These are phyloP conservation scores for Ophiocordyceps camponoti-leonardi DNA, from an alignment of 2,329 filamentous ascomycete species.

Conservation along the genomic window DNA sequence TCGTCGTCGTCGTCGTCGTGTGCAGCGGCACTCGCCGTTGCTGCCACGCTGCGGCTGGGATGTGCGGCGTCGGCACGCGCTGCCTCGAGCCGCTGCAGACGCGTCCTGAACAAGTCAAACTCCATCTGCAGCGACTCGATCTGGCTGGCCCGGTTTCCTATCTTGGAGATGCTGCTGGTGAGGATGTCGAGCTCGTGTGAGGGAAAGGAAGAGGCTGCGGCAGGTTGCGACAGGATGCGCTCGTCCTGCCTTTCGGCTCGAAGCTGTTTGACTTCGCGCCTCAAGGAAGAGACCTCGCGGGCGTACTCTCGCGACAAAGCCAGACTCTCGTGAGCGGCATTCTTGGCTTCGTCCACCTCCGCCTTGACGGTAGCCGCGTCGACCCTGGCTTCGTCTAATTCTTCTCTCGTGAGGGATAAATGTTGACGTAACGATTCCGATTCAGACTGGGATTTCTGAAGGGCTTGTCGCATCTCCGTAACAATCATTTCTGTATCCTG, in stretches of 20 bases:
- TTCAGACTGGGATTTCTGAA: constrained; percentile 5
- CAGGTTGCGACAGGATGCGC: constrained; percentile 5
- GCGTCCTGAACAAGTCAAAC: constrained; percentile 19
- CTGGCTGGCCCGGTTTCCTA: constrained; percentile 18
- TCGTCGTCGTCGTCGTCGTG: too few relatives aligned
- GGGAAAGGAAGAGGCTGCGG: constrained; percentile 7
- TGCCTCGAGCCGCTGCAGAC: constrained; percentile 17
- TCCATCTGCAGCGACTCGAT: constrained; percentile 24
- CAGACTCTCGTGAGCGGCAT: constrained; percentile 8
- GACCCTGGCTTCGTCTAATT: constrained; percentile 8
- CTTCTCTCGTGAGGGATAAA: constrained; percentile 6
- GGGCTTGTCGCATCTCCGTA: constrained; percentile 6
- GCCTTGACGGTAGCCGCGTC: constrained; percentile 9
- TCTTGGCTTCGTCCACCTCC: constrained; percentile 8
- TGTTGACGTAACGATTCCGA: constrained; percentile 7
- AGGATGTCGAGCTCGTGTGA: constrained; percentile 21
- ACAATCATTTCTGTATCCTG: constrained; percentile 7
- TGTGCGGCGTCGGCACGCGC: constrained; percentile 1
- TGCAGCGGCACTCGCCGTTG: not conserved
- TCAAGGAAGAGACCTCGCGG: constrained; percentile 14
- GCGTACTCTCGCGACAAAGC: constrained; percentile 10
- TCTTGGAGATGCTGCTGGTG: constrained; percentile 19
- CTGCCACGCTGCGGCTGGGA: not conserved
- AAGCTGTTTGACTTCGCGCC: constrained; percentile 15
- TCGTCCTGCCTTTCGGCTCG: constrained; percentile 11